Evolutionary conservation across 441 rosid genomes (phyloP).

Genomic region (Jatropha multifida): DNA sequence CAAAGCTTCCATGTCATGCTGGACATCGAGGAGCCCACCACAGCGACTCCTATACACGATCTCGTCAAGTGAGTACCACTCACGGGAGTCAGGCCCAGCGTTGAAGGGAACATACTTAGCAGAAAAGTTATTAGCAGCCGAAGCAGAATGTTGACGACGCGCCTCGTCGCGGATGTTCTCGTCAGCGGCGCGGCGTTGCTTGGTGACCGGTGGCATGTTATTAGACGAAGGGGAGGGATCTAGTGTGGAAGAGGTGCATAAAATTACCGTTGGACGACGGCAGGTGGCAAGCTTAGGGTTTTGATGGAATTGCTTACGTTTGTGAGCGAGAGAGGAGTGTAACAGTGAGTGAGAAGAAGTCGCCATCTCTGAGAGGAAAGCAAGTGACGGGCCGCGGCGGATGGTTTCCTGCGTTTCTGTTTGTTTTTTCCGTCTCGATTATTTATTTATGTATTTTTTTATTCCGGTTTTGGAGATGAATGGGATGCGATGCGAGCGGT

Average conservation of each 20-base stretch:
- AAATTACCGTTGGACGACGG: conserved; percentile 27
- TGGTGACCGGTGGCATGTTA: conserved; percentile 24
- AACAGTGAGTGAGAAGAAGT: conserved; percentile 38
- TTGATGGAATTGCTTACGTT: conserved; percentile 29
- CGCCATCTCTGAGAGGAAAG: conserved; percentile 26
- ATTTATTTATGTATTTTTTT: background rate
- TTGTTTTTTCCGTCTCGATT: background rate
- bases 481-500: background rate
- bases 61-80: conserved; percentile 63
- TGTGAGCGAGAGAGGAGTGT: conserved; percentile 33
- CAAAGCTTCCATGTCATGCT: conserved; percentile 54
- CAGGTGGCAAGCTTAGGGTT: conserved; percentile 19
- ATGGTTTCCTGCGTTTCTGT: background rate
- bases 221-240: conserved; percentile 26
- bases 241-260: conserved; percentile 40
- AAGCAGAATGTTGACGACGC: conserved; percentile 33
- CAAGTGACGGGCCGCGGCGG: background rate
- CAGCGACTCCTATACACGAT: conserved; percentile 55
- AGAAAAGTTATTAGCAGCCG: conserved; percentile 30
- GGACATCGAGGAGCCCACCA: conserved; percentile 54
- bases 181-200: conserved; percentile 27
- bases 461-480: background rate
- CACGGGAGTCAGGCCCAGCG: conserved; percentile 31
- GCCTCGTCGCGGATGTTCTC: conserved; percentile 60
- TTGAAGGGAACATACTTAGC: conserved; percentile 68